These are phyloP conservation scores for Fusarium sp. DNA, from an alignment of 2,329 filamentous ascomycete species.

Conservation along the genomic window DNA sequence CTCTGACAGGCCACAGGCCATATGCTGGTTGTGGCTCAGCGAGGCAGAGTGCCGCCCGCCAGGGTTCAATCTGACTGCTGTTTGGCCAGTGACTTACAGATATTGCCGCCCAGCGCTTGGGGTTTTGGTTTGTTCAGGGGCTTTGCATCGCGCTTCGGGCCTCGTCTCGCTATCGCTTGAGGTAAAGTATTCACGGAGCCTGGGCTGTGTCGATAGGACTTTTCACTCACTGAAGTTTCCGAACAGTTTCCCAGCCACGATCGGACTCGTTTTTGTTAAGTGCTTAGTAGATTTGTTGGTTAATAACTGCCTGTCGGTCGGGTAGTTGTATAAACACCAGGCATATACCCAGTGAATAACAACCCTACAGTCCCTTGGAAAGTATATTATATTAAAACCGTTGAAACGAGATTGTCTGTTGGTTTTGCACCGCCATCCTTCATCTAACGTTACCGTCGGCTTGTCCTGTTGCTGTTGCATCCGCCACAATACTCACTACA, in stretches of 20 bases:
- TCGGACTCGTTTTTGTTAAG: neutral
- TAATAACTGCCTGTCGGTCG: neutral
- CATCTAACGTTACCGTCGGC: conserved; percentile 13
- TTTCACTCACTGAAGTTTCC: conserved; percentile 5
- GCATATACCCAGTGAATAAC: neutral
- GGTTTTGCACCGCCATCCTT: conserved; percentile 21
- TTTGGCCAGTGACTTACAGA: conserved; percentile 24
- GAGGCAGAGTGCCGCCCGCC: conserved; percentile 28
- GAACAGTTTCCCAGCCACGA: conserved; percentile 18
- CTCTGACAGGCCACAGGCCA: conserved; percentile 11
- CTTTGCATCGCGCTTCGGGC: conserved; percentile 21
- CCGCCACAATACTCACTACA: conserved; percentile 25
- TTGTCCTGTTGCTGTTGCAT: conserved; percentile 12
- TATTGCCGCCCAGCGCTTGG: conserved; percentile 28
- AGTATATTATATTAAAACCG: conserved; percentile 3
- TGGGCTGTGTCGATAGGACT: conserved; percentile 27
- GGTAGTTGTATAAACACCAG: conserved; percentile 33
- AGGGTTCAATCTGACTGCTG: conserved; percentile 14
- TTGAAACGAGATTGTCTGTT: conserved; percentile 4
- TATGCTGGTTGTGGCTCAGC: conserved; percentile 34
- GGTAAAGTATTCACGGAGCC: neutral
- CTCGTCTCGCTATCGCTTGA: conserved; percentile 23
- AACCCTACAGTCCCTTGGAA: neutral
- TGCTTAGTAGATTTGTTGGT: neutral
- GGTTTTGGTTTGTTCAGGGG: conserved; percentile 5